Percentiles rank a stretch among this genome's conserved stretches.
Evolutionary conservation across 805 yeast genomes (phyloP).

Genomic region (Wickerhamiella sorbophila): DNA sequence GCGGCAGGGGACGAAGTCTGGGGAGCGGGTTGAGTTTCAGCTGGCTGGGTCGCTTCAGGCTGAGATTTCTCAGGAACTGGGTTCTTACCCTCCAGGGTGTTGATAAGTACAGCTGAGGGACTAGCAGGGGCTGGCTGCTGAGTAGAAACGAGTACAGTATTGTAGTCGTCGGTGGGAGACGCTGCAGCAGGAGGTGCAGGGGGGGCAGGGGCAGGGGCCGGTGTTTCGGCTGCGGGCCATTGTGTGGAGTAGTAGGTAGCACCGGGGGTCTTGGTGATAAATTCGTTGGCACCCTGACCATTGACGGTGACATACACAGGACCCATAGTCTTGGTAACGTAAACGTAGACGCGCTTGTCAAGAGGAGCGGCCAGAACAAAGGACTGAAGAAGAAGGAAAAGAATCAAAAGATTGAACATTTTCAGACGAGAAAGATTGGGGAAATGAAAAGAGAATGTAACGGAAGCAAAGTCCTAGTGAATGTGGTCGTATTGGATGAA

Average conservation of each 20-base stretch:
- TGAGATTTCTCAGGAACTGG: not conserved
- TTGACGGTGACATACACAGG: slow-evolving; percentile 16
- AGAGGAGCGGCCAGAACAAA: slow-evolving; percentile 5
- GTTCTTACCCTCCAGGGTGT: slow-evolving; percentile 8
- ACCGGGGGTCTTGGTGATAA: slow-evolving; percentile 5
- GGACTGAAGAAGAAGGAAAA: slow-evolving; percentile 4
- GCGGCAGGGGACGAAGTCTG: slow-evolving; percentile 16
- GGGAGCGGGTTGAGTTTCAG: slow-evolving; percentile 22
- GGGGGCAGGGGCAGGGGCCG: slow-evolving; percentile 14
- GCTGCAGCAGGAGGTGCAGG: slow-evolving; percentile 12
- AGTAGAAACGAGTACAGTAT: slow-evolving; percentile 6
- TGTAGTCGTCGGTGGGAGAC: slow-evolving; percentile 10
- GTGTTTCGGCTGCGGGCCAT: slow-evolving; percentile 15
- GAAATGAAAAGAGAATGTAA: no score
- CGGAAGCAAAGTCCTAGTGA: no score
- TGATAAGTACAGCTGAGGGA: slow-evolving; percentile 9
- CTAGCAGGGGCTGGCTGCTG: not conserved
- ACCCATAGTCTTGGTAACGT: slow-evolving; percentile 12
- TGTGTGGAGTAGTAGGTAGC: slow-evolving; percentile 9
- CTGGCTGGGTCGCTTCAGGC: slow-evolving; percentile 6
- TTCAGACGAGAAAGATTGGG: no score
- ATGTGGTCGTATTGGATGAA: no score
- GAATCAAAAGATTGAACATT: slow-evolving; percentile 1
- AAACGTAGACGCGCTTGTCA: slow-evolving; percentile 11
- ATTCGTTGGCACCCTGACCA: slow-evolving; percentile 10